Conservation (phyloP, 1,284 basidiomycete species). For the Sporisorium graminicola region DNA sequence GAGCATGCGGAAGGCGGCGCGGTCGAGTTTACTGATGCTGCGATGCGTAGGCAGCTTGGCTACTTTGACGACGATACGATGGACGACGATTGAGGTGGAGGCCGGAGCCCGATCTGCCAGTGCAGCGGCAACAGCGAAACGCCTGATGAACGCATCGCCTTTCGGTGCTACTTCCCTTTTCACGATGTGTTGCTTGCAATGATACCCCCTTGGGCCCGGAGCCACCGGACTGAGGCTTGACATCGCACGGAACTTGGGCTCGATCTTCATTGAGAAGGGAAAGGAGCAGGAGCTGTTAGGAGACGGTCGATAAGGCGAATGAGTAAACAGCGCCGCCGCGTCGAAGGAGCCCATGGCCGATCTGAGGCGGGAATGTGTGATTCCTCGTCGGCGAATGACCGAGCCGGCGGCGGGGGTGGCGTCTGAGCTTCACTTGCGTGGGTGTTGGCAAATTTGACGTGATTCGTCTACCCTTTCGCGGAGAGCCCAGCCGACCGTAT, state of each 20-base stretch:
- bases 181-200: not conserved
- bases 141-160: too few relatives aligned
- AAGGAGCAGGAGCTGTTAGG: not conserved
- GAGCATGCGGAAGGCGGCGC: conserved; percentile 32
- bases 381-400: not conserved
- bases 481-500: too few relatives aligned
- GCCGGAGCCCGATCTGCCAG: not conserved
- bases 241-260: too few relatives aligned
- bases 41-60: conserved; percentile 38
- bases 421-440: too few relatives aligned
- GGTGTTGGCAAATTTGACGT: too few relatives aligned
- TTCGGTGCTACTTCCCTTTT: not conserved
- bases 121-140: not conserved
- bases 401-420: not conserved
- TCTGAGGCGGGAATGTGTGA: not conserved
- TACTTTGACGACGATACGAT: conserved; percentile 33
- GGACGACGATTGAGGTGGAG: conserved; percentile 22
- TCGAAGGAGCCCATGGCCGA: not conserved
- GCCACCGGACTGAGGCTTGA: too few relatives aligned
- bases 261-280: too few relatives aligned
- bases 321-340: too few relatives aligned
- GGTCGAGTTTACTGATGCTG: conserved; percentile 15
- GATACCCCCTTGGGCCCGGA: too few relatives aligned
- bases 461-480: too few relatives aligned
- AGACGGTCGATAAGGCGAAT: not conserved